phyloP scores from a whole-genome alignment of 441 rosid species.

The Arabidopsis lyrata region DNA sequence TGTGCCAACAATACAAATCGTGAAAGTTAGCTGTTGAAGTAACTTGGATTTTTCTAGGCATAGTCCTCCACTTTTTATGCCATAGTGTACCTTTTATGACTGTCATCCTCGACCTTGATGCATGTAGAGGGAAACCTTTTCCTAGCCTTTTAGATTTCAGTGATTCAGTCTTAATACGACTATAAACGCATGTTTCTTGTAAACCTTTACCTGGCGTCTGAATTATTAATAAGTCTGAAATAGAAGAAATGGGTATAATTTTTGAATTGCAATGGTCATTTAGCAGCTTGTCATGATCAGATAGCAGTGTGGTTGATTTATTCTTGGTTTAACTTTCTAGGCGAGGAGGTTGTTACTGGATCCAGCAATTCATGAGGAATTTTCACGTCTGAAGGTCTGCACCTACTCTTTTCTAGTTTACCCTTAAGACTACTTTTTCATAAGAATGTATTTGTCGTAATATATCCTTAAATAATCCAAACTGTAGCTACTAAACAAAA shows the following conservation, averaged over 20 bases:
- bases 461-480: background rate
- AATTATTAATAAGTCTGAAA: slow-evolving; percentile 7
- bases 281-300: slow-evolving; percentile 8
- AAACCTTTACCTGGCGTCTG: slow-evolving; percentile 6
- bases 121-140: slow-evolving; percentile 20
- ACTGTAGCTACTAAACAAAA: background rate
- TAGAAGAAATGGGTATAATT: slow-evolving; percentile 1
- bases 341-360: slow-evolving; percentile 91
- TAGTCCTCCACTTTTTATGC: slow-evolving; percentile 1
- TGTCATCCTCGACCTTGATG: slow-evolving; percentile 1
- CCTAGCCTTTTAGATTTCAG: slow-evolving; percentile 9
- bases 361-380: slow-evolving; percentile 98
- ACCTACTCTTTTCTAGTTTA: slow-evolving; percentile 31
- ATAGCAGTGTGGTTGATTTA: background rate
- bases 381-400: slow-evolving; percentile 86
- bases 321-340: slow-evolving; percentile 52
- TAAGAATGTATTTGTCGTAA: slow-evolving; percentile 9
- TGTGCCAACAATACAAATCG: background rate
- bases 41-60: background rate
- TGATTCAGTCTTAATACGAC: background rate
- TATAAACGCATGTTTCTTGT: background rate
- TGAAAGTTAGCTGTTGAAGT: background rate
- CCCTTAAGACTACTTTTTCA: background rate
- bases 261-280: background rate
- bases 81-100: background rate